Conservation (phyloP, 140 eudicot species). For the Anethum foeniculum region DNA sequence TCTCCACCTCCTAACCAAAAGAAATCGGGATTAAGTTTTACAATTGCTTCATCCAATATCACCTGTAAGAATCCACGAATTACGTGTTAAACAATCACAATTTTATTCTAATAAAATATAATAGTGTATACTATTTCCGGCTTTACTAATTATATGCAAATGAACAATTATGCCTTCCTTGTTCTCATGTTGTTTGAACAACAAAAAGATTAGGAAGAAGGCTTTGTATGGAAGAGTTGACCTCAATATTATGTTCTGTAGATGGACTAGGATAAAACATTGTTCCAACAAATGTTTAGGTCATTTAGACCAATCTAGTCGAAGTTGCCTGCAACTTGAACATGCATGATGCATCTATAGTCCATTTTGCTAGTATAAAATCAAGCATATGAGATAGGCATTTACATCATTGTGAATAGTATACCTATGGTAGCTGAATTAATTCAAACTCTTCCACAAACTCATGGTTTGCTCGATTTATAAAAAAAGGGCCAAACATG, state of each 20-base stretch:
- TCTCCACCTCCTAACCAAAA: constrained; percentile 98
- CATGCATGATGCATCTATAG: not conserved
- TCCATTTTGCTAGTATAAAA: not conserved
- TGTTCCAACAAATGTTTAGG: not conserved
- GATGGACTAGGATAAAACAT: not conserved
- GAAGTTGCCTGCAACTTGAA: not conserved
- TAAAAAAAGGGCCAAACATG: not conserved
- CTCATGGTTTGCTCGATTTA: not conserved
- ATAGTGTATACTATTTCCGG: not conserved
- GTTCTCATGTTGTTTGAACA: not conserved
- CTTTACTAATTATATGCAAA: not conserved
- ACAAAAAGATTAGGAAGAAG: not conserved
- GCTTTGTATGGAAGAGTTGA: not conserved
- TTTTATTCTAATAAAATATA: not conserved
- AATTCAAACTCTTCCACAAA: not conserved
- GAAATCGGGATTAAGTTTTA: constrained; percentile 63
- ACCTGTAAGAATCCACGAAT: constrained; percentile 41
- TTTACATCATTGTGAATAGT: not conserved
- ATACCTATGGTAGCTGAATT: not conserved
- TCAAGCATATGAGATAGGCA: not conserved
- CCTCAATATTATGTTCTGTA: not conserved
- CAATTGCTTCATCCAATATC: constrained; percentile 91
- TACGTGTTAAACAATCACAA: not conserved
- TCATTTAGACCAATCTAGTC: not conserved
- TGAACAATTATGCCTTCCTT: not conserved